phyloP scores from a whole-genome alignment of 768 basidiomycete species.

The Stropharia rugosoannulata region DNA sequence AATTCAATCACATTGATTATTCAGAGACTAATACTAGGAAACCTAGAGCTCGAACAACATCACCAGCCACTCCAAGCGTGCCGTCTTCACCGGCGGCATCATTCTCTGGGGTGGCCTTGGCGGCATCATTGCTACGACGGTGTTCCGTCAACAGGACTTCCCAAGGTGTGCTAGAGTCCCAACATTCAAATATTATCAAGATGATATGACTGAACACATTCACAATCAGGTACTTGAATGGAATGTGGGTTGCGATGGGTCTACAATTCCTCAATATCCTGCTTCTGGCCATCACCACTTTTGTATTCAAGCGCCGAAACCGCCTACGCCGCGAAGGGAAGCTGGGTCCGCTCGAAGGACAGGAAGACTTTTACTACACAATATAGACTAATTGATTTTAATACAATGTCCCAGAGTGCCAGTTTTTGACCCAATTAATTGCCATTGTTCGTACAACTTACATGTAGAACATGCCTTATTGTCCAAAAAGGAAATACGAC shows the following conservation, averaged over 20 bases:
- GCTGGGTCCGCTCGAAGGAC: slow-evolving; percentile 18
- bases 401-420: not conserved
- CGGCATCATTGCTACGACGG: slow-evolving; percentile 38
- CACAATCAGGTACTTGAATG: slow-evolving; percentile 17
- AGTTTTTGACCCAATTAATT: not conserved
- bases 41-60: slow-evolving; percentile 35
- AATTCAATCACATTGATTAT: not conserved
- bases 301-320: slow-evolving; percentile 17
- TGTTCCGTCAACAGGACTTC: slow-evolving; percentile 36
- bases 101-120: slow-evolving; percentile 37
- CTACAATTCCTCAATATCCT: slow-evolving; percentile 17
- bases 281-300: slow-evolving; percentile 14
- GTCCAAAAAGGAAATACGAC: too few species aligned
- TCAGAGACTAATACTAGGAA: not conserved
- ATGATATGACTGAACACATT: not conserved
- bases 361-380: slow-evolving; percentile 21
- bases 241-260: slow-evolving; percentile 23
- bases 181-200: too few species aligned
- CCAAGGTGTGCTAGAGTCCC: slow-evolving; percentile 12
- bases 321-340: slow-evolving; percentile 17
- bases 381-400: not conserved
- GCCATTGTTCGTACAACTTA: too few species aligned
- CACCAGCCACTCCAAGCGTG: slow-evolving; percentile 35
- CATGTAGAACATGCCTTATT: too few species aligned
- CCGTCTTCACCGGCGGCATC: slow-evolving; percentile 34